Conservation (phyloP, 495 filamentous ascomycete species). For the Cetradonia linearis region DNA sequence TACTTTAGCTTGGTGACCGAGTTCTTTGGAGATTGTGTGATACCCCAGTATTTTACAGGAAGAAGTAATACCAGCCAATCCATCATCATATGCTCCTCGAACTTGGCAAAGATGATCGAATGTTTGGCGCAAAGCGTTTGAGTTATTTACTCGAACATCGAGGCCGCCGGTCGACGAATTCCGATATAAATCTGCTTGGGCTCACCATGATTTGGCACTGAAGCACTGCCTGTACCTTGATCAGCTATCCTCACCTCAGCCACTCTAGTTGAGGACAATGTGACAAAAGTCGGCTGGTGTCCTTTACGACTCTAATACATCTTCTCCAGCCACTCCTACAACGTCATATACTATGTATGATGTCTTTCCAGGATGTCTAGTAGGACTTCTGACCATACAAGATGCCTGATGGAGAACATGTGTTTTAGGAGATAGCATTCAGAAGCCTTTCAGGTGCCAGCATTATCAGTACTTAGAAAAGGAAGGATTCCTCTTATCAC, state of each 20-base stretch:
- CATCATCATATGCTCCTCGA: neutral
- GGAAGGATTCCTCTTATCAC: neutral
- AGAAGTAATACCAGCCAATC: neutral
- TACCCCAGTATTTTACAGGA: neutral
- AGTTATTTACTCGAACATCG: neutral
- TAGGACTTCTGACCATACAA: neutral
- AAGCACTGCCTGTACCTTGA: neutral
- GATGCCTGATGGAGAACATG: neutral
- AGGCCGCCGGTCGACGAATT: neutral
- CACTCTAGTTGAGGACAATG: neutral
- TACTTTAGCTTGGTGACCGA: neutral
- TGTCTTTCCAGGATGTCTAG: neutral
- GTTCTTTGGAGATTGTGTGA: neutral
- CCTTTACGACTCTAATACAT: neutral
- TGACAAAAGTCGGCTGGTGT: neutral
- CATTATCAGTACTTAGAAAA: neutral
- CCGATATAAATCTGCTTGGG: neutral
- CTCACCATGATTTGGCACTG: neutral
- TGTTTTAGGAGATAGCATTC: neutral
- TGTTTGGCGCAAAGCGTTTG: neutral
- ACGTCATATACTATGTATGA: neutral
- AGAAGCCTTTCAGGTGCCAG: neutral
- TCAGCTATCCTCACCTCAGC: neutral
- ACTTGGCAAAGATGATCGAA: neutral
- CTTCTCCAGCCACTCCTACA: neutral